These are phyloP conservation scores for Eimeria necatrix DNA, from an alignment of 169 alveolate genomes.

Conservation along the genomic window DNA sequence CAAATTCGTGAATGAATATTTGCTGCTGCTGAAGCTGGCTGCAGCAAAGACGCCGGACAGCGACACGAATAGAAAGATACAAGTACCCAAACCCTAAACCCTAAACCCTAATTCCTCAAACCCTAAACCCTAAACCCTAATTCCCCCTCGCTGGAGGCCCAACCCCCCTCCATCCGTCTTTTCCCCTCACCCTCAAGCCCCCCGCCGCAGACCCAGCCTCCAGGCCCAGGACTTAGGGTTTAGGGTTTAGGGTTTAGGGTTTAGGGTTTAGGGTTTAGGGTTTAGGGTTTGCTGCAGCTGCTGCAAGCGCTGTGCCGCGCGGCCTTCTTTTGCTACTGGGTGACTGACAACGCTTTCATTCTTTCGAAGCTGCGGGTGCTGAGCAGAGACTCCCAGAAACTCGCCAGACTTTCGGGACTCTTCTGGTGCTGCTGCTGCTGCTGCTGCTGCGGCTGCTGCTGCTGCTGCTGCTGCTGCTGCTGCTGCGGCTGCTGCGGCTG, in stretches of 20 bases:
- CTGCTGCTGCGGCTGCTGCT: background rate
- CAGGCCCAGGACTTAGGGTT: background rate
- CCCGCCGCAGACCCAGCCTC: too few species aligned
- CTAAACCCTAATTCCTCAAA: background rate
- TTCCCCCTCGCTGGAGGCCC: too few species aligned
- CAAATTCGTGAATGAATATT: slow-evolving; percentile 60
- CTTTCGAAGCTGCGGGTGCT: slow-evolving; percentile 37
- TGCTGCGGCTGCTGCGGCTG: background rate
- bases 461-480: background rate
- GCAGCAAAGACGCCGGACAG: slow-evolving; percentile 27
- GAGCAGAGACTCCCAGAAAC: background rate
- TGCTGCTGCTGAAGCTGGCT: background rate
- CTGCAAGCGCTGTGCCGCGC: slow-evolving; percentile 58
- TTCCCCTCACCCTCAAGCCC: too few species aligned
- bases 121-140: too few species aligned
- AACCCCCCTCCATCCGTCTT: too few species aligned
- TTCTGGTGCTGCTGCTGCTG: slow-evolving; percentile 21
- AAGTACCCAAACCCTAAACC: slow-evolving; percentile 24
- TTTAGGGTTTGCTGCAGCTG: background rate
- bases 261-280: slow-evolving; percentile 17
- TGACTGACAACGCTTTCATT: slow-evolving; percentile 30
- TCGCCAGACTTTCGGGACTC: slow-evolving; percentile 58
- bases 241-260: slow-evolving; percentile 46
- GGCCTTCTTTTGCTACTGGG: slow-evolving; percentile 61
- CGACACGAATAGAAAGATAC: background rate